A percentile compares a stretch with the other conserved stretches of the same genome.
phyloP scores from a whole-genome alignment of 345 rosid genomes.

The Noccaea caerulescens region DNA sequence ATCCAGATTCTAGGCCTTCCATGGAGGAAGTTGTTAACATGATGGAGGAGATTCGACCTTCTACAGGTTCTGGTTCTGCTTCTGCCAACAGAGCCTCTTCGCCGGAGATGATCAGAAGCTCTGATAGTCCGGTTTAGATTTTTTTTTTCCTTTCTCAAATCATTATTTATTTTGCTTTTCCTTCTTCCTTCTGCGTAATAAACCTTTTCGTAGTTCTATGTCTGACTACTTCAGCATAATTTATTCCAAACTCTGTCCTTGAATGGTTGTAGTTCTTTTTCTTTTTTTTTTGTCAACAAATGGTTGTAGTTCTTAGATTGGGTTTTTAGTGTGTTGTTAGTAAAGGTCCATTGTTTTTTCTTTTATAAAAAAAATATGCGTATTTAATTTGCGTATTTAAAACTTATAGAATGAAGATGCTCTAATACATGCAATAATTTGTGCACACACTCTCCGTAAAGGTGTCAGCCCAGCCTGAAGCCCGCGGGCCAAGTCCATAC shows the following conservation, averaged over 20 bases:
- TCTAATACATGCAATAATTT: no score
- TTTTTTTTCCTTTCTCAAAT: slow-evolving; percentile 9
- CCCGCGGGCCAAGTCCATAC: no score
- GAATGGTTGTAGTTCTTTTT: slow-evolving; percentile 5
- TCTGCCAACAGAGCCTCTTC: slow-evolving; percentile 62
- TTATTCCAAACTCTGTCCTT: slow-evolving; percentile 23
- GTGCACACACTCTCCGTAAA: no score
- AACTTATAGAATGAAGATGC: no score
- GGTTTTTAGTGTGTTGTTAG: slow-evolving; percentile 6
- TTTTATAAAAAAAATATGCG: no score
- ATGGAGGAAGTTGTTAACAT: slow-evolving; percentile 78
- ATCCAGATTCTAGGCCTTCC: slow-evolving; percentile 73
- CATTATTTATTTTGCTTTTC: slow-evolving; percentile 35
- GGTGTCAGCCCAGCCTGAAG: no score
- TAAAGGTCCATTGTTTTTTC: background rate
- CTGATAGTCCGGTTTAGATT: slow-evolving; percentile 45
- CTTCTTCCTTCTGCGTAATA: slow-evolving; percentile 4
- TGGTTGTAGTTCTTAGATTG: slow-evolving; percentile 12
- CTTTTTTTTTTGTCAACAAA: no score
- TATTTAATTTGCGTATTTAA: no score
- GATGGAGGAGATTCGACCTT: slow-evolving; percentile 74
- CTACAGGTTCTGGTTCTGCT: slow-evolving; percentile 47
- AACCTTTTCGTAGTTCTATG: slow-evolving; percentile 24
- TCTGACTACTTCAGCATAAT: slow-evolving; percentile 29
- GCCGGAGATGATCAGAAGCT: slow-evolving; percentile 52